Evolutionary conservation across 495 filamentous ascomycete genomes (phyloP), one percentile per base, ranked within the genome.

Genomic region (Aspergillus incahuasiensis): DNA sequence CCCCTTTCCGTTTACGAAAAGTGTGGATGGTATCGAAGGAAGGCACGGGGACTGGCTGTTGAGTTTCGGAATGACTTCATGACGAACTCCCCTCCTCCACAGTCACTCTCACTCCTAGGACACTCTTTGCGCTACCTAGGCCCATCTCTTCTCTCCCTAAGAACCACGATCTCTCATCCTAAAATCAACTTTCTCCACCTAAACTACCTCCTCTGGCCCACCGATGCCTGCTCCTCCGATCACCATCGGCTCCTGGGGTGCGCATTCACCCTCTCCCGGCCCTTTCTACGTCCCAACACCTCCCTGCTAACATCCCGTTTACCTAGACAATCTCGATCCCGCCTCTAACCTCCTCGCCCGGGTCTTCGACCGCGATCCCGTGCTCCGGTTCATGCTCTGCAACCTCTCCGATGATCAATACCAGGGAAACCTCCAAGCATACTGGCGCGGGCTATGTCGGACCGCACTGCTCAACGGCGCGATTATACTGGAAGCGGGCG

Each of bases 341-440:
- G 18, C 43, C 5, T 54, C 42, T 12, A 44, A 43, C 20, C 41
- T 54, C 18, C 42, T 54, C 28, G 41, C 22, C 18, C 41, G 22
- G 6, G 52, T 46, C 16, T 54, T 54, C 42, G 52, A 54, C 11
- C 30, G 35, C 9, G 52, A 54, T 18, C 52, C 52, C 5, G 30
- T 46, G 5, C 42, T 54, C 28, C 42, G 52, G 6, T 54, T 46
- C 18, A 24, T 54, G 41, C 30, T 54, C 25, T 35, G 42, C 5
- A 24, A 46, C 18, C 12, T 54, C 4, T 46, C 41, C 11, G 15
- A 54, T 7, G 25, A 54, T n/a, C 25, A 54, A 12, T 54, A 46
- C 12, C 28, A 46, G 4, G 19, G 5, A 19, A 28, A 19, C 12
- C 24, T 47, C n/a, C 24, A 25, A 22, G n/a, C 53, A 16, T 48